Evolutionary conservation across 768 basidiomycete genomes (phyloP), one percentile per base, ranked within the genome.

Genomic region (Exidia glandulosa): DNA sequence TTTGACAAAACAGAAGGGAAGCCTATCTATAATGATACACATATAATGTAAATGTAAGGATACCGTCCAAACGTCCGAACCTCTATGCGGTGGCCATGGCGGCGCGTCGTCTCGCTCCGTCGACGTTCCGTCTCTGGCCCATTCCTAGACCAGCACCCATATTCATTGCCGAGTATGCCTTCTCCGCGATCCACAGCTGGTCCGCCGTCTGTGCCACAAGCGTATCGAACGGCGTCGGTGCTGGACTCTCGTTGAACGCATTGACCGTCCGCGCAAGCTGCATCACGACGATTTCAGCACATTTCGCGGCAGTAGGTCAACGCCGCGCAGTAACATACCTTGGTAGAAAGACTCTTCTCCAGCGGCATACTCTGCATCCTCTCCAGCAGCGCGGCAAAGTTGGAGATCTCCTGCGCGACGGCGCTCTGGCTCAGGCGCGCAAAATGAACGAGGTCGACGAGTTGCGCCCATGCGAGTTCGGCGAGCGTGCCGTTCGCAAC

Each of bases 391-490:
- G 50, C 25, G 7, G 25, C 6, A 19, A 54, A 54, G 7, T 23
- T 31, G 4, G 25, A 12, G 25, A 9, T 54, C 50, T 54, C 50
- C 50, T 14, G 14, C 30, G 30, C 50, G 7, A 57, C 25, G 19
- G 58, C 66, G 10, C 71, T 65, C 27, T 62, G 56, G 2, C 76
- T 74, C 63, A 81, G 71, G n/a, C 75, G 69, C 1, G 65, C 66
- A 10, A 68, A 63, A 19, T 66, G 23, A 25, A 57, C 41, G 48
- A 67, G 54, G 23, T 57, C 41, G 33, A 48, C 33, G 19, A 79
- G 66, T 32, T 74, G 58, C 0, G 80, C 79, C 80, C 80, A 80
- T 10, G 80, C 79, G 57, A 81, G 61, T 56, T 76, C 67, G 27
- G 50, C 54, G 60, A 74, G 16, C 14, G 50, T 29, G 10, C 50